phyloP scores from a whole-genome alignment of 257 asterid species.

The Jacaranda mimosifolia region DNA sequence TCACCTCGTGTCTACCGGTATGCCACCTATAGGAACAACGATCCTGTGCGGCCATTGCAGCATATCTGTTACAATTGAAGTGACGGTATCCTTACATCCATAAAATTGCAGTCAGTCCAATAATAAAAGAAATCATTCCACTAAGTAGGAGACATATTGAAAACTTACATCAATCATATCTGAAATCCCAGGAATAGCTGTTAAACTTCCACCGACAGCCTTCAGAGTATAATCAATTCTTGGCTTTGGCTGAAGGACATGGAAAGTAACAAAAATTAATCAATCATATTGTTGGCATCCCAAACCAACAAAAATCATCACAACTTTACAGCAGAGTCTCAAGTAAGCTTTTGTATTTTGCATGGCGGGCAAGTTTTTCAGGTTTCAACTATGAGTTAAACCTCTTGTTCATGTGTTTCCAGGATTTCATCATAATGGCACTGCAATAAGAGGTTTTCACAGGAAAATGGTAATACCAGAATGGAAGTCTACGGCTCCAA shows the following conservation, averaged over 20 bases:
- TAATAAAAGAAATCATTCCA: constrained; percentile 11
- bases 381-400: neutral
- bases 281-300: neutral
- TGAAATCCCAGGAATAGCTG: constrained; percentile 94
- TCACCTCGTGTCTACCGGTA: constrained; percentile 82
- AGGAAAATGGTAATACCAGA: neutral
- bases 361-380: neutral
- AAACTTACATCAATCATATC: constrained; percentile 94
- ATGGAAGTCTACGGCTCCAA: neutral
- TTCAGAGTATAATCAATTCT: constrained; percentile 88
- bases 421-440: neutral
- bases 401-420: neutral
- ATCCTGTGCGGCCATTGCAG: constrained; percentile 99
- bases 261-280: neutral
- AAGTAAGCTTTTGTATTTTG: too few relatives aligned
- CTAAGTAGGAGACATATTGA: constrained; percentile 3
- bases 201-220: constrained; percentile 98
- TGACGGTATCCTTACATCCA: constrained; percentile 79
- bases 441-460: neutral
- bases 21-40: constrained; percentile 93
- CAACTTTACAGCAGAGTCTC: too few relatives aligned
- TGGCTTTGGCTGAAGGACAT: constrained; percentile 83
- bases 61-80: constrained; percentile 82
- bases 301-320: neutral
- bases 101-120: constrained; percentile 48